Evolutionary conservation across 768 basidiomycete species (phyloP).

Genomic region (Suillus placidus): DNA sequence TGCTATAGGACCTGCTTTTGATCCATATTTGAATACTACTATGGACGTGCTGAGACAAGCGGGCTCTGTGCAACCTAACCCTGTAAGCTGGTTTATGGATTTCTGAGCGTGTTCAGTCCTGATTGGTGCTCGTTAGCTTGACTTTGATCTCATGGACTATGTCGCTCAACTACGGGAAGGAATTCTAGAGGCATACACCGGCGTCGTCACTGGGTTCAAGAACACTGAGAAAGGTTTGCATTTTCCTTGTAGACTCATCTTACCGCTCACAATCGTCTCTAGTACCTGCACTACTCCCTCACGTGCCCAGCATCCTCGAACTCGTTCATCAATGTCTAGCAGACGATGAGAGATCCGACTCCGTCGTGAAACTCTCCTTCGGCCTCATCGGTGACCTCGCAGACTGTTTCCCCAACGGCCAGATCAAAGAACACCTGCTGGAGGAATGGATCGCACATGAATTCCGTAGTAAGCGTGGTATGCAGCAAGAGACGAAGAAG

Average conservation of each 20-base stretch:
- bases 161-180: slow-evolving; percentile 89
- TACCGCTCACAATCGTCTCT: slow-evolving; percentile 5
- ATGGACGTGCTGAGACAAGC: slow-evolving; percentile 93
- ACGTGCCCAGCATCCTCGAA: slow-evolving; percentile 76
- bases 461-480: slow-evolving; percentile 72
- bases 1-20: slow-evolving; percentile 84
- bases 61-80: slow-evolving; percentile 83
- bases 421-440: slow-evolving; percentile 79
- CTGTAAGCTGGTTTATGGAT: slow-evolving; percentile 50
- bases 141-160: slow-evolving; percentile 92
- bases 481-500: slow-evolving; percentile 80
- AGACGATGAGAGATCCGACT: slow-evolving; percentile 85
- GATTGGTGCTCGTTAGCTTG: slow-evolving; percentile 51
- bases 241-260: background rate
- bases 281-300: slow-evolving; percentile 53
- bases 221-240: slow-evolving; percentile 71
- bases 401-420: slow-evolving; percentile 79
- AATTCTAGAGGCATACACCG: slow-evolving; percentile 95
- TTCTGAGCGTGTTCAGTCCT: background rate
- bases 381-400: slow-evolving; percentile 94
- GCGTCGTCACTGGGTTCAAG: slow-evolving; percentile 90
- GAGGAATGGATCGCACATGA: slow-evolving; percentile 78
- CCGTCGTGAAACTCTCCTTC: slow-evolving; percentile 70
- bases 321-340: slow-evolving; percentile 74
- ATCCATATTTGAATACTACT: slow-evolving; percentile 86